Evolutionary conservation across 371 early-diverging fungal species (phyloP), one percentile per base, ranked within the genome.

Genomic region (Amoeboradix gromovi): DNA sequence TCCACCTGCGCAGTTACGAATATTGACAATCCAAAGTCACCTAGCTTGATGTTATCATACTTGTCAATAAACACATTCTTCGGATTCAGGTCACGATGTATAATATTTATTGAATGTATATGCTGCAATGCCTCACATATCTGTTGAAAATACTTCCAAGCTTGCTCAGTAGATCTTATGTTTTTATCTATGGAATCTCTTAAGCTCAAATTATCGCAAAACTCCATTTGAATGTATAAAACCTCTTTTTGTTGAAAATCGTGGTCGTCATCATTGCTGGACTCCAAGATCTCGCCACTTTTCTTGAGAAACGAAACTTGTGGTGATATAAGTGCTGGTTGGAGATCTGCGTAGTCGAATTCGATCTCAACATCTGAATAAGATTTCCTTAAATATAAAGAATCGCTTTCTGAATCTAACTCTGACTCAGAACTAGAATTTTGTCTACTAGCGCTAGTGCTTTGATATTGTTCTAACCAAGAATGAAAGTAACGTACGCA

Each of bases 391-490:
- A n/a, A n/a, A n/a, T n/a, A n/a, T n/a, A n/a, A n/a, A n/a, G n/a
- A n/a, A n/a, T n/a, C n/a, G n/a, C n/a, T n/a, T n/a, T n/a, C n/a
- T n/a, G n/a, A n/a, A n/a, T n/a, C n/a, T 48, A 48, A 48, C 5
- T 48, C 12, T 12, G 48, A 12, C 12, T 48, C 22, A 22, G 22
- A 48, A 48, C 22, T 22, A 48, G 48, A 48, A 22, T 48, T 22
- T 22, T 12, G 12, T 48, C 22, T 48, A 5, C 22, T 48, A 48
- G 22, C 22, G 5, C 48, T 48, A 12, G 48, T n/a, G n/a, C n/a
- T n/a, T n/a, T n/a, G n/a, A n/a, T n/a, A n/a, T n/a, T n/a, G 48
- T 76, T 94, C 94, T 5, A 94, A 74, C 95, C 95, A 94, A 30
- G 89, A 87, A n/a, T 85, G 80, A 73, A 87, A 89, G 75, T 94